Evolutionary conservation across 306 rosid species (phyloP), one percentile per base, ranked within the genome.

Genomic region (Quercus variabilis): DNA sequence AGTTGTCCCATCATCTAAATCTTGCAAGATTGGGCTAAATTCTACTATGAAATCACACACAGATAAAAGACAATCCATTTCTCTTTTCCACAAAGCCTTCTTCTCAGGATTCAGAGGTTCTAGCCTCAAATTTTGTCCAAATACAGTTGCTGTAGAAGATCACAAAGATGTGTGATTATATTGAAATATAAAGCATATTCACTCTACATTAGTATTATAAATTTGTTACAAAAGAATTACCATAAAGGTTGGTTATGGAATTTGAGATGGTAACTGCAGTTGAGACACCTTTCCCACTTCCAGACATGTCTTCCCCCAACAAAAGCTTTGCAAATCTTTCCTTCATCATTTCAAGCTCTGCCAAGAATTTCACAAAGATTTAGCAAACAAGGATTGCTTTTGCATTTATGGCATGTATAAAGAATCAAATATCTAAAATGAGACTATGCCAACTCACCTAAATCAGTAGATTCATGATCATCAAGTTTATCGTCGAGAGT

Each of bases 281-380:
- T 74, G 91, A 87, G 43, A 96, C 99, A 6, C 99, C 99, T 82
- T 93, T 96, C 15, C 99, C 99, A 74, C 98, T 86, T 51, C 99
- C 98, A 2, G 98, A 96, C 99, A 96, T 93, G 85, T 96, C 99
- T 84, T 96, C 99, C 60, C 99, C 98, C 1, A 96, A 68, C 71
- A 96, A 87, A 74, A 96, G 97, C 78, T 96, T 96, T 6, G 99
- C 84, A 74, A 96, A 91, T 88, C 90, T 91, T 83, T 93, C 98
- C 86, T 87, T 96, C 94, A 91, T 91, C 86, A 82, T 56, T 80
- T 93, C 98, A 58, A 91, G 81, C 84, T 89, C 99, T 96, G 83
- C 75, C 28, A 79, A 69, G 41, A 30, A 19, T 73, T 67, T 30
- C 78, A 70, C 41, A 79, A 28, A 19, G 76, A 35, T 69, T 25